A percentile compares a stretch with the other conserved stretches of the same genome.
Evolutionary conservation across 345 rosid species (phyloP).

Genomic region (Brassica juncea): DNA sequence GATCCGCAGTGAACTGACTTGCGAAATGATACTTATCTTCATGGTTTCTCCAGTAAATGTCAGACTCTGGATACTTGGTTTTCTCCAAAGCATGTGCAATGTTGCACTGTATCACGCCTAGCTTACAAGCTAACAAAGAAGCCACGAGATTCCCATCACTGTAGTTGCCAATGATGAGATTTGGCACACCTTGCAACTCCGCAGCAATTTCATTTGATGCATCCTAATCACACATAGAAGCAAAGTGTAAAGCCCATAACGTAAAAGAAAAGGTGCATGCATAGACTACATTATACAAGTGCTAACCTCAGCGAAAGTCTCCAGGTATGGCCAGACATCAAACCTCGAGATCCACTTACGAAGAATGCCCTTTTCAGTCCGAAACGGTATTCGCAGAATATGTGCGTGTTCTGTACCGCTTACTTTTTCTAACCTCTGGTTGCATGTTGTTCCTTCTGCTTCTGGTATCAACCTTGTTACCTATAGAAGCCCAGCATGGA

Average conservation of each 20-base stretch:
- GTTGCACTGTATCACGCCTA: slow-evolving; percentile 58
- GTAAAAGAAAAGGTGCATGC: neutral
- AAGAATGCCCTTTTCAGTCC: slow-evolving; percentile 53
- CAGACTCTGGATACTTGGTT: slow-evolving; percentile 63
- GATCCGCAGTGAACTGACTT: slow-evolving; percentile 60
- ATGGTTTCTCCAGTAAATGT: slow-evolving; percentile 54
- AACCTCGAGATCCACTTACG: slow-evolving; percentile 62
- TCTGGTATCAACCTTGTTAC: slow-evolving; percentile 55
- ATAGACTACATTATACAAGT: neutral
- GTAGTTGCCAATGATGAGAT: slow-evolving; percentile 61
- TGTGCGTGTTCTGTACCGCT: slow-evolving; percentile 53
- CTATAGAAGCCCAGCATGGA: slow-evolving; percentile 25
- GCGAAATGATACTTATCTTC: slow-evolving; percentile 59
- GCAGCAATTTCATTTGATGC: slow-evolving; percentile 54
- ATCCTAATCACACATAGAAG: slow-evolving; percentile 44
- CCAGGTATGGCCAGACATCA: slow-evolving; percentile 58
- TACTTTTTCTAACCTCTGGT: slow-evolving; percentile 54
- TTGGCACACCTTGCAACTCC: slow-evolving; percentile 56
- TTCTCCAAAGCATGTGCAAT: slow-evolving; percentile 65
- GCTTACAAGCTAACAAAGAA: slow-evolving; percentile 51
- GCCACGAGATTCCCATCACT: slow-evolving; percentile 64
- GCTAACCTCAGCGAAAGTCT: slow-evolving; percentile 57
- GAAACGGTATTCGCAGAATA: slow-evolving; percentile 54
- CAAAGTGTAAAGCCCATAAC: slow-evolving; percentile 9
- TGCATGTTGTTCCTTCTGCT: slow-evolving; percentile 57